Percentiles rank a stretch among this genome's conserved stretches.
Evolutionary conservation across 306 rosid genomes (phyloP).

Genomic region (Sicyos edulis): DNA sequence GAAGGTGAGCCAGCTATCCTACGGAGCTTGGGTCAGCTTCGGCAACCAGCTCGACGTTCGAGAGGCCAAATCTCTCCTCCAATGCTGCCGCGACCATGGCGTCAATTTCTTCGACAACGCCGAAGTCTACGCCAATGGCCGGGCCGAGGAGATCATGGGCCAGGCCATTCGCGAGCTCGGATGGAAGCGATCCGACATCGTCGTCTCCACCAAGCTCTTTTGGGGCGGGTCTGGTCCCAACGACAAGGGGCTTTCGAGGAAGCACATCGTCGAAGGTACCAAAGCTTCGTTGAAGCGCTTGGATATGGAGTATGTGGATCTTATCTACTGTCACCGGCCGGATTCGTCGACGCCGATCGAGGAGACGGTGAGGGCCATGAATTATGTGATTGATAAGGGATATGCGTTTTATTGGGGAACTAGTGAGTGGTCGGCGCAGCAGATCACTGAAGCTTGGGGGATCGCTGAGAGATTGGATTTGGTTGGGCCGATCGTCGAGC

Average conservation of each 20-base stretch:
- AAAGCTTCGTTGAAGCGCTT: conserved; percentile 72
- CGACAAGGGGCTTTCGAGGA: conserved; percentile 86
- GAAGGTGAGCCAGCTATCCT: conserved; percentile 86
- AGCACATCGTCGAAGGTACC: conserved; percentile 86
- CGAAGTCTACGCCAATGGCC: conserved; percentile 90
- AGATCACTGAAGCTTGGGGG: conserved; percentile 94
- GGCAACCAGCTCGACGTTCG: conserved; percentile 96
- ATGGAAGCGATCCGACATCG: conserved; percentile 90
- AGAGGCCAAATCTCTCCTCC: conserved; percentile 83
- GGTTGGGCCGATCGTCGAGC: conserved; percentile 88
- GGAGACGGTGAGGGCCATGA: conserved; percentile 95
- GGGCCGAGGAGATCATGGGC: conserved; percentile 99
- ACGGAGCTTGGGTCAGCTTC: conserved; percentile 94
- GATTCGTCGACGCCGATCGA: conserved; percentile 77
- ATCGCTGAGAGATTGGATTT: conserved; percentile 65
- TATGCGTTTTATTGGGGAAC: conserved; percentile 99
- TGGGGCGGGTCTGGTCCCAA: conserved; percentile 98
- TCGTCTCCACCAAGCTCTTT: conserved; percentile 92
- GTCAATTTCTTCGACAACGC: conserved; percentile 99
- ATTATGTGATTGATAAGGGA: conserved; percentile 66
- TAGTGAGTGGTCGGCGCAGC: conserved; percentile 96
- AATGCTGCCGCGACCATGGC: conserved; percentile 86
- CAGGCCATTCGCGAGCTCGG: conserved; percentile 87
- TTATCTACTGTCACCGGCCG: conserved; percentile 79
- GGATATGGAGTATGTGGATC: conserved; percentile 79